A percentile compares a stretch with the other conserved stretches of the same genome.
phyloP scores from a whole-genome alignment of 768 basidiomycete genomes.

The Auriculariales sp. region DNA sequence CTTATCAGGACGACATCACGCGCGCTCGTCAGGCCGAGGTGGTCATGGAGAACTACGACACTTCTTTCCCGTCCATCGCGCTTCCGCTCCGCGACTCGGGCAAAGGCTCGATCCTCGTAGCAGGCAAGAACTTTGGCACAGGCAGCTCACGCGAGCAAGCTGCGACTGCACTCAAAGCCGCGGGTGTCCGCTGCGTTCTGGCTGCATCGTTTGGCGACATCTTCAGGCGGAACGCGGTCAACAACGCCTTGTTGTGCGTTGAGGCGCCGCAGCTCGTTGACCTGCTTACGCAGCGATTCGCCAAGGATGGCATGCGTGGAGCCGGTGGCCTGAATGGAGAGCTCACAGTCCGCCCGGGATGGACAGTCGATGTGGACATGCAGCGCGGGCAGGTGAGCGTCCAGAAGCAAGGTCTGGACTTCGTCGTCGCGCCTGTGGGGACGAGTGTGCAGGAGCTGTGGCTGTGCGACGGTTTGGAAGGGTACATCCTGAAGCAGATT shows the following conservation, averaged over 20 bases:
- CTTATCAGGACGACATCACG: constrained; percentile 98
- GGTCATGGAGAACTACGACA: constrained; percentile 99
- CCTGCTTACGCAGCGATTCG: constrained; percentile 66
- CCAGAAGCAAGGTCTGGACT: constrained; percentile 29
- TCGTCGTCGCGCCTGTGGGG: constrained; percentile 66
- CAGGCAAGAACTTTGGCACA: constrained; percentile 97
- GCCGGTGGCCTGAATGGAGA: constrained; percentile 66
- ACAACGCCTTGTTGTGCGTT: constrained; percentile 91
- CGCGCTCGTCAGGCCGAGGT: constrained; percentile 87
- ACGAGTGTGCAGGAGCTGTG: constrained; percentile 94
- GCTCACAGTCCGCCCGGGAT: constrained; percentile 64
- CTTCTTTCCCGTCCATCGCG: constrained; percentile 62
- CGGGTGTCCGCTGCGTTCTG: constrained; percentile 83
- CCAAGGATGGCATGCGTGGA: constrained; percentile 58
- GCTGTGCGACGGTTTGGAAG: constrained; percentile 89
- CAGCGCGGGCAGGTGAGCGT: constrained; percentile 55
- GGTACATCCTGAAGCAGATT: constrained; percentile 58
- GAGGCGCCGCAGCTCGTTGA: constrained; percentile 82
- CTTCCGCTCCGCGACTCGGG: constrained; percentile 32
- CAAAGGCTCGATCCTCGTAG: constrained; percentile 64
- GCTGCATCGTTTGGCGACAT: constrained; percentile 99
- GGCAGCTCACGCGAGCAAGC: constrained; percentile 98
- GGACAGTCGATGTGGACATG: constrained; percentile 53
- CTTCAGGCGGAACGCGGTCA: constrained; percentile 98
- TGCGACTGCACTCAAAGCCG: constrained; percentile 89